Percentiles rank a stretch among this genome's conserved stretches.
Evolutionary conservation across 2,329 filamentous ascomycete species (phyloP).

Genomic region (Nemania serpens): DNA sequence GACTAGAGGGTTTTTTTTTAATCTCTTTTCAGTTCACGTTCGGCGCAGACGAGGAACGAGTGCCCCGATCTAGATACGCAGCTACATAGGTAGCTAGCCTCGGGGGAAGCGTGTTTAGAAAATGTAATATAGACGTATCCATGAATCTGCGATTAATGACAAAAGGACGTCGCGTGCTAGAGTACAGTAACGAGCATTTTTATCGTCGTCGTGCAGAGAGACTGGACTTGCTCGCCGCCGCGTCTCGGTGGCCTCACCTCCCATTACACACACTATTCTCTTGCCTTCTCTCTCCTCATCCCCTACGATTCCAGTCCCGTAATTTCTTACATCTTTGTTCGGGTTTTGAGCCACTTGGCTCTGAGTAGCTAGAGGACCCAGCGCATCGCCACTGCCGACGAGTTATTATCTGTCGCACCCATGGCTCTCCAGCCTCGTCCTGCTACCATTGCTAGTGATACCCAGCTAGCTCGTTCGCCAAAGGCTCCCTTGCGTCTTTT

Average conservation of each 20-base stretch:
- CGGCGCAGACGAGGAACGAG: too few relatives aligned
- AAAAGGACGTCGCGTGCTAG: constrained; percentile 19
- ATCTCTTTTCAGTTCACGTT: too few relatives aligned
- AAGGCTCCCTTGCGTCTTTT: neutral
- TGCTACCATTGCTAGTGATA: neutral
- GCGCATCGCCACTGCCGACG: neutral
- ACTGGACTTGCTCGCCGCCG: neutral
- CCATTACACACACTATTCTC: neutral
- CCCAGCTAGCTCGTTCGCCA: neutral
- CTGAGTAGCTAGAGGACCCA: neutral
- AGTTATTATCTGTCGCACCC: constrained; percentile 11
- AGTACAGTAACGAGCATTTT: constrained; percentile 11
- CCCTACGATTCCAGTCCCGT: constrained; percentile 3
- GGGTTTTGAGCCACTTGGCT: constrained; percentile 2
- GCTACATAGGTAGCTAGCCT: neutral
- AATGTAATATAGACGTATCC: constrained; percentile 1
- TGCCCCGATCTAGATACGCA: too few relatives aligned
- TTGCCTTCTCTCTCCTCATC: neutral
- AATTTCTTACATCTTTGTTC: constrained; percentile 8
- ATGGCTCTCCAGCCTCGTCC: constrained; percentile 4
- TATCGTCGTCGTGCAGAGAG: neutral
- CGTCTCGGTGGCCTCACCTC: neutral
- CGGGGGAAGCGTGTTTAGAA: neutral
- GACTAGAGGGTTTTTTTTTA: too few relatives aligned
- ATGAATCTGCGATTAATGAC: constrained; percentile 3